Evolutionary conservation across 2,329 filamentous ascomycete genomes (phyloP).

Genomic region (Colletotrichum noveboracense): DNA sequence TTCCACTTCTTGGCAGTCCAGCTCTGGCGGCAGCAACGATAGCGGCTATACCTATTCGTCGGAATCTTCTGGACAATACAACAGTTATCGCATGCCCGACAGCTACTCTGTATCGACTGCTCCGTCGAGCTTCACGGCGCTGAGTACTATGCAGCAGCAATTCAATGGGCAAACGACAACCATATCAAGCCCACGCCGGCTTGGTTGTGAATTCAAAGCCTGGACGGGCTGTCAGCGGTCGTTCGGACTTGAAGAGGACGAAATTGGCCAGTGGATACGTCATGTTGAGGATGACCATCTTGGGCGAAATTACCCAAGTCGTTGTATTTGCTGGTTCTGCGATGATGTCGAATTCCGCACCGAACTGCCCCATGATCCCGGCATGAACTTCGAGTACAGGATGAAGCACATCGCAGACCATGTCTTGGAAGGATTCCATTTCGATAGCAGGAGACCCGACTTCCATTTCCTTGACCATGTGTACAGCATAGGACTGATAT

Average conservation of each 20-base stretch:
- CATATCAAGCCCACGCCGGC: slow-evolving; percentile 17
- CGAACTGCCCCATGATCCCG: slow-evolving; percentile 7
- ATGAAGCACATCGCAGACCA: slow-evolving; percentile 58
- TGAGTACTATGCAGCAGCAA: neutral
- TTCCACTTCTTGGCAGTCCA: neutral
- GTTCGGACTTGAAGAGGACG: slow-evolving; percentile 44
- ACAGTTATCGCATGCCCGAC: neutral
- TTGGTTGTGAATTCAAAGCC: slow-evolving; percentile 52
- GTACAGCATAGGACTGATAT: neutral
- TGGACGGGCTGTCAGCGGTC: slow-evolving; percentile 37
- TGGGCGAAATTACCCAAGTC: slow-evolving; percentile 34
- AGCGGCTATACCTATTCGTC: neutral
- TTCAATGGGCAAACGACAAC: neutral
- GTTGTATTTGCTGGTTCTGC: slow-evolving; percentile 57
- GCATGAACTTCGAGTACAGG: slow-evolving; percentile 39
- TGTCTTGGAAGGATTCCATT: slow-evolving; percentile 31
- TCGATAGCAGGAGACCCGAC: slow-evolving; percentile 10
- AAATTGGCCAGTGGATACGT: slow-evolving; percentile 47
- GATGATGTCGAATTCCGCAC: slow-evolving; percentile 36
- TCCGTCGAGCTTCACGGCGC: slow-evolving; percentile 22
- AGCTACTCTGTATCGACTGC: slow-evolving; percentile 25
- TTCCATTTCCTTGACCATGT: slow-evolving; percentile 12
- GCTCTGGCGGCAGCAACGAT: neutral
- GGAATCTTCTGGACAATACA: neutral
- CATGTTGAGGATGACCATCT: slow-evolving; percentile 49